phyloP scores from a whole-genome alignment of 164 flowering plant species.

The Tetrastigma voinierianum region DNA sequence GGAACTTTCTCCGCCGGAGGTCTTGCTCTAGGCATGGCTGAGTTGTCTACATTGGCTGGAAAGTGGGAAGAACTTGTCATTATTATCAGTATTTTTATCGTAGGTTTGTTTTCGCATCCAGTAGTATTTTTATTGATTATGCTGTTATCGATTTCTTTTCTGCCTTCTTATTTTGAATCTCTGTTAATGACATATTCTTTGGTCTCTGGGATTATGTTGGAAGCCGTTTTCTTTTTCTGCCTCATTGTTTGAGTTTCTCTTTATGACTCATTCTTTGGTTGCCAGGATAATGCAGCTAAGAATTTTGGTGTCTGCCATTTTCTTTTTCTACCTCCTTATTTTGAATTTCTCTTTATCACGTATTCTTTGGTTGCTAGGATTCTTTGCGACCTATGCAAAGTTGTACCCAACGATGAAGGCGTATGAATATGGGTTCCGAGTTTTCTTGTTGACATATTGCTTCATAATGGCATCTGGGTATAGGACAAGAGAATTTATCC shows the following conservation, averaged over 20 bases:
- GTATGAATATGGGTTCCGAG: slow-evolving; percentile 92
- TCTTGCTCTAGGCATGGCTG: slow-evolving; percentile 56
- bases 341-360: neutral
- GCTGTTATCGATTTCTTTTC: neutral
- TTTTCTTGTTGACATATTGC: slow-evolving; percentile 86
- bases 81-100: slow-evolving; percentile 44
- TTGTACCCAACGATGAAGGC: slow-evolving; percentile 84
- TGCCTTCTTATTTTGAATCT: too few species aligned
- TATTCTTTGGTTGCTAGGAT: slow-evolving; percentile 42
- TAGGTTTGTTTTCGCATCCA: slow-evolving; percentile 30
- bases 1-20: slow-evolving; percentile 77
- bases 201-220: too few species aligned
- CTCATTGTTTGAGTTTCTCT: neutral
- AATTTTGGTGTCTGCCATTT: too few species aligned
- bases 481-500: slow-evolving; percentile 56
- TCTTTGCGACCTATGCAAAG: slow-evolving; percentile 57
- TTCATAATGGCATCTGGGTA: slow-evolving; percentile 74
- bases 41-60: slow-evolving; percentile 48
- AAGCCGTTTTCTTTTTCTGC: neutral
- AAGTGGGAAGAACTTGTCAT: slow-evolving; percentile 40
- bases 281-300: slow-evolving; percentile 39
- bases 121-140: neutral
- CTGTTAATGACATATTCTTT: too few species aligned
- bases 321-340: neutral
- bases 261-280: slow-evolving; percentile 13